phyloP scores from a whole-genome alignment of 352 stramenopile genomes.

The Phytophthora megakarya region DNA sequence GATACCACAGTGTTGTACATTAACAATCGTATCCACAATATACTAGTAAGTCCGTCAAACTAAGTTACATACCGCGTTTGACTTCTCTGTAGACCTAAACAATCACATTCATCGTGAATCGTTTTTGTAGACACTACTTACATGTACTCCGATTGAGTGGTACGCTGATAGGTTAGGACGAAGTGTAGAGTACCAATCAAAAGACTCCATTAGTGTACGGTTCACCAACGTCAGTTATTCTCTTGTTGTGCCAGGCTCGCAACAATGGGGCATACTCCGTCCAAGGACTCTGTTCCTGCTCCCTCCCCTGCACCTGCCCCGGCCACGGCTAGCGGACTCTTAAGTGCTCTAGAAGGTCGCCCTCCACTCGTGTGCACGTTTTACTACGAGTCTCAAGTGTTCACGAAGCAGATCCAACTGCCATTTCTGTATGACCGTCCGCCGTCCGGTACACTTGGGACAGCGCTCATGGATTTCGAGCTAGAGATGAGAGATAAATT shows the following conservation, averaged over 20 bases:
- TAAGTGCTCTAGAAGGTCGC: constrained; percentile 39
- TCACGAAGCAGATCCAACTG: constrained; percentile 58
- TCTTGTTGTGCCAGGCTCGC: background rate
- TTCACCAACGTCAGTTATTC: constrained; percentile 9
- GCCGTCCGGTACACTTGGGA: constrained; percentile 40
- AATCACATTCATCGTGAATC: no score
- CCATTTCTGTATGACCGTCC: constrained; percentile 71
- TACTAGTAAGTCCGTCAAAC: no score
- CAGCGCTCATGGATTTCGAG: constrained; percentile 74
- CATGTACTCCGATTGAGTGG: no score
- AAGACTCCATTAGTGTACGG: background rate
- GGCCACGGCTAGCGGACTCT: background rate
- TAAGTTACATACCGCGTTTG: no score
- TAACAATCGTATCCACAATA: no score
- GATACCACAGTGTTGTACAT: no score
- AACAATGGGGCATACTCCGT: constrained; percentile 26
- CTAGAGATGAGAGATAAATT: constrained; percentile 72
- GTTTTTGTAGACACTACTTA: no score
- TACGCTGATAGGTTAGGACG: background rate
- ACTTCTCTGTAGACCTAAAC: no score
- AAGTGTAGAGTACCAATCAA: constrained; percentile 21
- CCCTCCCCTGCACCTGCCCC: background rate
- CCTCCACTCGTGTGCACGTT: constrained; percentile 74
- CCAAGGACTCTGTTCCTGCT: constrained; percentile 13
- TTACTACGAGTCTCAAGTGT: constrained; percentile 61